Evolutionary conservation across 2,329 filamentous ascomycete species (phyloP), one percentile per base, ranked within the genome.

Genomic region (Aspergillus piperis): DNA sequence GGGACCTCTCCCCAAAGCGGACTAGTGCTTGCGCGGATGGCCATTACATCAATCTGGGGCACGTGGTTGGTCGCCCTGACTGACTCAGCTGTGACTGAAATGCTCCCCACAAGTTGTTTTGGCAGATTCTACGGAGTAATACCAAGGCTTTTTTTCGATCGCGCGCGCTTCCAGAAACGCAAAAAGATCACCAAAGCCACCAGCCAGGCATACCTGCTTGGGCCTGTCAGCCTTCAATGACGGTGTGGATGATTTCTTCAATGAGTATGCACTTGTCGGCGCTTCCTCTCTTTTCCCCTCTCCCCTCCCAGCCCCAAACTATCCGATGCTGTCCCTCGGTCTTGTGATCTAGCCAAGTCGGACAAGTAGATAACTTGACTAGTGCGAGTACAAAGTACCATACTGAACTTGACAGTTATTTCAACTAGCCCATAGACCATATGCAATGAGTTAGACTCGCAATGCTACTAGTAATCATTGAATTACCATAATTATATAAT

Each of bases 51-150:
- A 44, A 44, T 55, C 23, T 8, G 25, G 23, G 30, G 38, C 39
- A 44, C 39, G 17, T 55, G 39, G 39, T 55, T 55, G 39, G 53
- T 19, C 39, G 38, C 25, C 41, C n/a, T 44, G 32, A 41, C 39
- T 55, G 53, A 55, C 39, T 55, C 53, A 55, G 15, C 39, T 5
- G 10, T 30, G 25, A 15, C 19, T n/a, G 32, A 15, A 11, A 36
- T 36, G 32, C 25, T 10, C 52, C 52, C 53, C 53, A 55, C 53
- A 53, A 53, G 42, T 44, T 38, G 36, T 39, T n/a, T 10, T 19
- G 53, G 36, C 32, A 55, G 39, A 47, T 44, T 25, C 36, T 11
- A 30, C 27, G 8, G 27, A 30, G 27, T 11, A 30, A 30, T 11
- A 8, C 7, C 25, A 30, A 30, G 44, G 41, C 32, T 25, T 53